Base-by-base conservation (phyloP, 78 protist species). In the Protostelium mycophagum region DNA sequence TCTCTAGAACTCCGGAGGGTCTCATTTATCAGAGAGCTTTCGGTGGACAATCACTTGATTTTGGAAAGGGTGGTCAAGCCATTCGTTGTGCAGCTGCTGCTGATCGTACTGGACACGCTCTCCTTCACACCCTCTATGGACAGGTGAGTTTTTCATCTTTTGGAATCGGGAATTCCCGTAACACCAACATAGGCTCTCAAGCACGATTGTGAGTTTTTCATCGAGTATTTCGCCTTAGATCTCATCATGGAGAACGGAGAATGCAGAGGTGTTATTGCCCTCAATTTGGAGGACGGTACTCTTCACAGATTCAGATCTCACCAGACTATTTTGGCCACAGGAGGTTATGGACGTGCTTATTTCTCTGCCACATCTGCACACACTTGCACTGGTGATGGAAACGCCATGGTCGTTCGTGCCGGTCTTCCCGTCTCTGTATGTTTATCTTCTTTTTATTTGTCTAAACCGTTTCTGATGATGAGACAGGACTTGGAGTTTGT, bases 331-430 rank as follows among this genome's bases (percentile, higher is more conserved):
- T 89, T 98, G 36, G 99, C 99, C 31, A 97, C 99, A 10, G 99
- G 99, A 84, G 97, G 98, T 29, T 95, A 94, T 29, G 99, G 99
- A 1, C 96, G 97, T 63, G 97, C 98, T 31, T 98, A 96, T 86
- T 97, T 96, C 96, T 93, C 97, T 1, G 95, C 97, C 51, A 99
- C 99, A 31, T 91, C 97, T 0, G 99, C 99, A 31, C 99, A 99
- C 95, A 95, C 99, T 29, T 99, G 99, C 96, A 99, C 99, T 28
- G 99, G 99, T 34, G 99, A 99, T 92, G 99, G 99, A 86, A 94
- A 85, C 83, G 99, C 97, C 39, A 99, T 99, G 99, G 99, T 92
- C 5, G 88, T 96, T n/a, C 94, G 96, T 85, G 96, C 96, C 0
- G 96, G 98, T 38, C 38, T 94, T 1, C 96, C 96, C 84, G 73